A percentile compares a stretch with the other conserved stretches of the same genome.
These are phyloP conservation scores for Penicillium cosmopolitanum DNA, from an alignment of 495 filamentous ascomycete species.

Conservation along the genomic window DNA sequence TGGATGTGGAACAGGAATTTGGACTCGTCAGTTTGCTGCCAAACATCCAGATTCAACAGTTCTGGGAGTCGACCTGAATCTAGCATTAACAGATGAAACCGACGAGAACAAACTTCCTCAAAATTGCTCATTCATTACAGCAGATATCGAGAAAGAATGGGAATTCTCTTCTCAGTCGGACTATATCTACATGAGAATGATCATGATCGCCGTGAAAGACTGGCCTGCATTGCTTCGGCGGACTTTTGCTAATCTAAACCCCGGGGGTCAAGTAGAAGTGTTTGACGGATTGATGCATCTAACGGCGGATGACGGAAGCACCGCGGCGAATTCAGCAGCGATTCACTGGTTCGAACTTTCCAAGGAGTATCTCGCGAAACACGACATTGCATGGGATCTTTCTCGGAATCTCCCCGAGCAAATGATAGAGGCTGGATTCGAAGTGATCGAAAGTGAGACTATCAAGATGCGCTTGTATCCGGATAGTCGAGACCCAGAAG, in stretches of 20 bases:
- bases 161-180: not conserved
- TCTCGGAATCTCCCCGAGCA: not conserved
- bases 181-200: conserved; percentile 3
- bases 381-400: conserved; percentile 3
- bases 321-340: not conserved
- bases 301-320: not conserved
- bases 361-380: conserved; percentile 1
- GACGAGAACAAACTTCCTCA: not conserved
- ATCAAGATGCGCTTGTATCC: not conserved
- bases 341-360: not conserved
- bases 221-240: not conserved
- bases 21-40: not conserved
- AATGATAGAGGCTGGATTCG: not conserved
- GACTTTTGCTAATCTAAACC: not conserved
- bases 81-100: not conserved
- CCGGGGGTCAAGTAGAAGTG: not conserved
- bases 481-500: not conserved
- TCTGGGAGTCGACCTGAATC: conserved; percentile 1
- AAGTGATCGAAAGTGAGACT: not conserved
- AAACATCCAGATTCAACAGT: not conserved
- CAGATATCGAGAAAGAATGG: conserved; percentile 1
- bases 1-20: conserved; percentile 4
- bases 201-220: conserved; percentile 1
- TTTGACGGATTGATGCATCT: not conserved
- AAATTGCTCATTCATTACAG: not conserved